Percentiles rank a stretch among this genome's conserved stretches.
phyloP scores from a whole-genome alignment of 257 asterid genomes.

The Solanum chmielewskii region DNA sequence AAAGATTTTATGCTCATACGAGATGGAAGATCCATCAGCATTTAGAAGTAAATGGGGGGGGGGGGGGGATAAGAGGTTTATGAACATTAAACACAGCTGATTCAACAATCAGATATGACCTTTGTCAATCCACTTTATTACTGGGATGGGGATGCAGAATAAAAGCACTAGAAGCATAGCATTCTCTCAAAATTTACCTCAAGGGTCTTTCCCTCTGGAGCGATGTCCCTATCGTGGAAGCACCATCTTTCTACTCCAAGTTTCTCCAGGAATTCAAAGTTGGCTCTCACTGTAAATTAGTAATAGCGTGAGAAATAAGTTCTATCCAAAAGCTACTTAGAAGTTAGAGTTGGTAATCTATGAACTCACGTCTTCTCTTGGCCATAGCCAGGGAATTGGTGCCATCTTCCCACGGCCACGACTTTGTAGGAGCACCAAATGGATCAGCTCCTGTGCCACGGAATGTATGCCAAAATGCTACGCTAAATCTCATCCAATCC shows the following conservation, averaged over 20 bases:
- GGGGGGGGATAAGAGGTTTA: no score
- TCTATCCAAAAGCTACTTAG: neutral
- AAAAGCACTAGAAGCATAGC: neutral
- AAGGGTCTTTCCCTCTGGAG: slow-evolving; percentile 90
- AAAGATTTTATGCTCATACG: neutral
- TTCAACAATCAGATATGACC: neutral
- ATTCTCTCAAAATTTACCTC: slow-evolving; percentile 33
- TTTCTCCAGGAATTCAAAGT: slow-evolving; percentile 88
- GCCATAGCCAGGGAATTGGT: slow-evolving; percentile 93
- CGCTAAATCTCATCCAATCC: slow-evolving; percentile 97
- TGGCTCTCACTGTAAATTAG: slow-evolving; percentile 79
- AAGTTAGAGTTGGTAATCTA: neutral
- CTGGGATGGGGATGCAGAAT: neutral
- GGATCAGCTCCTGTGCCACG: slow-evolving; percentile 97
- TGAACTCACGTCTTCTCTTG: slow-evolving; percentile 66
- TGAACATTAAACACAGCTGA: neutral
- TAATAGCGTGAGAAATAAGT: neutral
- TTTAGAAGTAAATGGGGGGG: neutral
- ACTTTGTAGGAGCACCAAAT: slow-evolving; percentile 92
- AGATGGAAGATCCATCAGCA: neutral
- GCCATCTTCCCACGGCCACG: slow-evolving; percentile 99
- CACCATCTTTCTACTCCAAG: slow-evolving; percentile 91
- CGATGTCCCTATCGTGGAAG: slow-evolving; percentile 92
- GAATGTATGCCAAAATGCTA: slow-evolving; percentile 99
- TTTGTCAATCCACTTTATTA: neutral